These are phyloP conservation scores for Solanum dulcamara DNA, from an alignment of 257 asterid species.

Conservation along the genomic window DNA sequence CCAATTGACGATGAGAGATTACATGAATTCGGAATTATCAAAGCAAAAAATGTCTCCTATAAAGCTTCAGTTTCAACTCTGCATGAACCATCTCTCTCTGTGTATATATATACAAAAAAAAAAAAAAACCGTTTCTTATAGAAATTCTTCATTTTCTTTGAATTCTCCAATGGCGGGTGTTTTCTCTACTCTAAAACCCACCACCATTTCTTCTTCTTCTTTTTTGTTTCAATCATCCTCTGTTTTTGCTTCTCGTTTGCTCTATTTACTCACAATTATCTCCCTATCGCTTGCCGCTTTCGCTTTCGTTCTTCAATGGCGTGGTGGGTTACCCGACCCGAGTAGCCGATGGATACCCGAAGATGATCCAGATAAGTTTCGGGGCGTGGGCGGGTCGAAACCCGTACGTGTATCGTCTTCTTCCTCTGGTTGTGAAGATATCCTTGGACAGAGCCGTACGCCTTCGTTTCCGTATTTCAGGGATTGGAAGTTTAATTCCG, in stretches of 20 bases:
- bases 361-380: conserved; percentile 30
- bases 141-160: neutral
- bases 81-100: neutral
- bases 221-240: neutral
- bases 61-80: neutral
- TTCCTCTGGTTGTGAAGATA: conserved; percentile 35
- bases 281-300: conserved; percentile 56
- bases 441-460: conserved; percentile 28
- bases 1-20: neutral
- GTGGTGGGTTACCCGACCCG: conserved; percentile 66
- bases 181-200: conserved; percentile 36
- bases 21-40: neutral
- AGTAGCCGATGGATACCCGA: conserved; percentile 34
- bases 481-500: conserved; percentile 15
- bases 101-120: neutral
- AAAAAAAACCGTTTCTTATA: neutral
- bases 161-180: conserved; percentile 62
- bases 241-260: conserved; percentile 8
- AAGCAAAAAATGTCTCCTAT: neutral
- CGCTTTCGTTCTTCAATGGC: conserved; percentile 84
- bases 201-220: conserved; percentile 32
- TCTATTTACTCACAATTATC: conserved; percentile 53
- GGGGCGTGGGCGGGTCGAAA: conserved; percentile 22
- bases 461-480: conserved; percentile 37
- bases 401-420: conserved; percentile 12